Evolutionary conservation across 73 alveolate genomes (phyloP), one percentile per base, ranked within the genome.

Genomic region (Paraurostyla sp.): DNA sequence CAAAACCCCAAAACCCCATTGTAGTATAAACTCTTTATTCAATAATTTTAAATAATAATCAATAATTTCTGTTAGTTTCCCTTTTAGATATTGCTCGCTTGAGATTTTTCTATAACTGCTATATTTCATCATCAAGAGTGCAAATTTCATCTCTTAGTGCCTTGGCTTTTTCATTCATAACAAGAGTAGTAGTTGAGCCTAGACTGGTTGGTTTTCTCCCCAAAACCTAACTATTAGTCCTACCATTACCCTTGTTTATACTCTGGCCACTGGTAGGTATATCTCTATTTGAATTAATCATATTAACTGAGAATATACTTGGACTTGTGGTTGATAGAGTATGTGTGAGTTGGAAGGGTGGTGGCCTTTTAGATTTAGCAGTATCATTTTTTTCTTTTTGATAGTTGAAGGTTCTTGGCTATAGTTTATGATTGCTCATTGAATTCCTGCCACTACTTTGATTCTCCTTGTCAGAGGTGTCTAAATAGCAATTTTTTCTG

Each of bases 131-230:
- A 51, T 78, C 89, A 2, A 78, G 68, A 23, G 89, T 51, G 20
- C 59, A 18, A 42, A 78, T 78, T 38, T 78, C 89, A 23, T 78
- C 89, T 33, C 40, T 78, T n/a, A 78, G 32, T 11, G 78, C 89
- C 62, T 54, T 51, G 1, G 89, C 89, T 78, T 78, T 78, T 60
- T 78, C 89, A 78, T 78, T 78, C 58, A 78, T 78, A 25, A 78
- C 46, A 13, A 78, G 33, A 29, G 89, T 51, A 15, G 89, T 43
- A n/a, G 89, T 78, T 33, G 89, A 78, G 13, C 86, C 86, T 43
- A 73, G 32, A 73, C 86, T 73, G 6, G 71, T 48, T 2, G 86
- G 86, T 27, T 43, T 73, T 45, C 40, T 73, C 15, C 42, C 11
- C 0, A 15, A 32, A 43, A 43, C n/a, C 25, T 32, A 2, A 48